A percentile compares a stretch with the other conserved stretches of the same genome.
Conservation (phyloP, 78 protist species). For the Emiliania huxleyi region DNA sequence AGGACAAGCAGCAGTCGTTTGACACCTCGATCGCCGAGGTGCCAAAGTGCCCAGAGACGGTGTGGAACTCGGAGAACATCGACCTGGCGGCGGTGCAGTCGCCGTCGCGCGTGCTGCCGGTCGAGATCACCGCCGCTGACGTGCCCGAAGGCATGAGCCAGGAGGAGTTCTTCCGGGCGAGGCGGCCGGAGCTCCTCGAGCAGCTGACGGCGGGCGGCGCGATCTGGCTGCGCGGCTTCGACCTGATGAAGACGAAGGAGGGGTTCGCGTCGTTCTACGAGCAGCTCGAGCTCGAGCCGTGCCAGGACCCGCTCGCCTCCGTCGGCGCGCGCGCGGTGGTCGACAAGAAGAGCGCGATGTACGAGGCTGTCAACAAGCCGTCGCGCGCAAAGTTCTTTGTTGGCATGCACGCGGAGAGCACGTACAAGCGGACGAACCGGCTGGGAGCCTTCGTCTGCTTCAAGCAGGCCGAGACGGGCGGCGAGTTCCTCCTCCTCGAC, state of each 20-base stretch:
- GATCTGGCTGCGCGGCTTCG: constrained; percentile 23
- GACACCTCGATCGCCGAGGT: neutral
- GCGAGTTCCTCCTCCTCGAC: constrained; percentile 37
- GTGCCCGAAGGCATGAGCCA: neutral
- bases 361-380: constrained; percentile 29
- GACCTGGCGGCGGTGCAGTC: neutral
- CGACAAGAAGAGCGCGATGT: neutral
- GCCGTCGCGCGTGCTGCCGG: neutral
- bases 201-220: neutral
- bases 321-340: constrained; percentile 20
- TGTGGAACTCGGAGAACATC: neutral
- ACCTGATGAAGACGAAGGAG: neutral
- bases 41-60: neutral
- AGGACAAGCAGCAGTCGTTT: neutral
- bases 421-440: constrained; percentile 23
- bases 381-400: neutral
- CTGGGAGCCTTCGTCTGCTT: constrained; percentile 41
- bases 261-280: constrained; percentile 26
- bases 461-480: constrained; percentile 43
- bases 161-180: neutral
- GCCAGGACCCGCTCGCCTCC: constrained; percentile 28
- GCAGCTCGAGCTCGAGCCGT: constrained; percentile 29
- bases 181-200: neutral
- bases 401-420: constrained; percentile 39
- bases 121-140: neutral